Conservation (phyloP, 2,329 filamentous ascomycete species). For the Fusarium neocosmosporiellum region DNA sequence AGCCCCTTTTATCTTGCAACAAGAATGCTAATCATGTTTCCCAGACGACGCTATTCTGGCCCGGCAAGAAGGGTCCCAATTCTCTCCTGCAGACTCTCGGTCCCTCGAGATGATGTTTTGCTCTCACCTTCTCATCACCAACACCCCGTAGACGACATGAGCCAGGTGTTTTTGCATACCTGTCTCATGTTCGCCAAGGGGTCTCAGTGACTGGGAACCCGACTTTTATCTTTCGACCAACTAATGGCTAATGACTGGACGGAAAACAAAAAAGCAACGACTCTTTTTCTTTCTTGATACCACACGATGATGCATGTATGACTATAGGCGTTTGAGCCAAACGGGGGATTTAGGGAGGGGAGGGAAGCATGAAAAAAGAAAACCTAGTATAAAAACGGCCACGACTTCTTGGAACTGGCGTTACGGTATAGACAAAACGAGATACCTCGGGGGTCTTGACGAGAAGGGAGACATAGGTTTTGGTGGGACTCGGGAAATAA, state of each 20-base stretch:
- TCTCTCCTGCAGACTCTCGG: conserved; percentile 61
- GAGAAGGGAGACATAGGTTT: background rate
- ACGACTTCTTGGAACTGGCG: conserved; percentile 28
- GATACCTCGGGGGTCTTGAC: conserved; percentile 33
- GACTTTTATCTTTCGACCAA: conserved; percentile 18
- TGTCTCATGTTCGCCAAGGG: background rate
- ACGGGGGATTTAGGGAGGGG: background rate
- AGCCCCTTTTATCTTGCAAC: background rate
- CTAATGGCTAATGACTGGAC: conserved; percentile 48
- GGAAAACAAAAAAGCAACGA: conserved; percentile 33
- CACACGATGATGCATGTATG: conserved; percentile 41
- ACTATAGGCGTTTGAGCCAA: conserved; percentile 16
- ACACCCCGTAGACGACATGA: conserved; percentile 28
- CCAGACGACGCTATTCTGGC: conserved; percentile 50
- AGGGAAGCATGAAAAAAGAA: conserved; percentile 8
- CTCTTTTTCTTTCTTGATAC: conserved; percentile 39
- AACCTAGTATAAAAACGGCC: conserved; percentile 15
- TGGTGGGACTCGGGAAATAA: conserved; percentile 3
- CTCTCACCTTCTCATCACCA: conserved; percentile 59
- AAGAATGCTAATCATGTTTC: background rate
- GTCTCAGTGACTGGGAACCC: background rate
- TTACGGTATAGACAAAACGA: conserved; percentile 40
- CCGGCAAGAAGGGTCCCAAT: conserved; percentile 64
- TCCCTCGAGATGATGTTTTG: conserved; percentile 64
- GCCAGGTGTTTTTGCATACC: background rate